A percentile compares a stretch with the other conserved stretches of the same genome.
Evolutionary conservation across 257 asterid species (phyloP).

Genomic region (Nyctanthes arbortristis): DNA sequence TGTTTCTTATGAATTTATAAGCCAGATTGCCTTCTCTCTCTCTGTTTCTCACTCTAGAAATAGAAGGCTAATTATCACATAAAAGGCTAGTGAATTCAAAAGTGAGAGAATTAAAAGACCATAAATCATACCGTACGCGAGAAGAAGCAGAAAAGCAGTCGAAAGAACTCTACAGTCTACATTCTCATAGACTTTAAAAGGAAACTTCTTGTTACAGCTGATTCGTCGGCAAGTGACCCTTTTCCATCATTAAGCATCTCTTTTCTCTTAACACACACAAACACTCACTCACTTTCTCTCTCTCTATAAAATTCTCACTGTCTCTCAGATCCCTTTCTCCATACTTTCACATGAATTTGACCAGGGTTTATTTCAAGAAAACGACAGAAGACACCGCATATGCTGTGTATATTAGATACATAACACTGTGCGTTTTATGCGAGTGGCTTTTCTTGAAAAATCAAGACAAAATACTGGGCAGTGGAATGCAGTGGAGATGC

Average conservation of each 20-base stretch:
- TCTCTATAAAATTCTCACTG: slow-evolving; percentile 14
- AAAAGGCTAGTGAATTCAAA: slow-evolving; percentile 23
- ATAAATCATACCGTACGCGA: slow-evolving; percentile 20
- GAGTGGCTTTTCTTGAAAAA: not conserved
- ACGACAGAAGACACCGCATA: slow-evolving; percentile 18
- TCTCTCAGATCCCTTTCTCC: slow-evolving; percentile 66
- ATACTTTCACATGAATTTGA: slow-evolving; percentile 53
- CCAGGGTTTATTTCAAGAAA: slow-evolving; percentile 45
- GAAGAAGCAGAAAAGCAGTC: slow-evolving; percentile 28
- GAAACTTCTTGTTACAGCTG: slow-evolving; percentile 43
- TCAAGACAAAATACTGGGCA: not conserved
- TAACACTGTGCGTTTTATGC: not conserved
- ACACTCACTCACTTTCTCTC: no score
- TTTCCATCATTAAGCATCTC: slow-evolving; percentile 49
- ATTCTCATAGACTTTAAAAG: slow-evolving; percentile 51
- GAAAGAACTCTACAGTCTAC: slow-evolving; percentile 51
- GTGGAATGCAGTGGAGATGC: slow-evolving; percentile 2
- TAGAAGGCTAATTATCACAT: slow-evolving; percentile 19
- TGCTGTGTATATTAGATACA: not conserved
- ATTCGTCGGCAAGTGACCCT: slow-evolving; percentile 55
- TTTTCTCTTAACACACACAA: no score
- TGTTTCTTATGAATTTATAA: slow-evolving; percentile 20
- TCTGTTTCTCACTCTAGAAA: slow-evolving; percentile 5
- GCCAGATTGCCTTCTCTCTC: not conserved
- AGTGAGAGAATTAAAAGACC: slow-evolving; percentile 23